Percentiles rank a stretch among this genome's conserved stretches.
Conservation (phyloP, 257 asterid species). For the Forsythia viridissima region DNA sequence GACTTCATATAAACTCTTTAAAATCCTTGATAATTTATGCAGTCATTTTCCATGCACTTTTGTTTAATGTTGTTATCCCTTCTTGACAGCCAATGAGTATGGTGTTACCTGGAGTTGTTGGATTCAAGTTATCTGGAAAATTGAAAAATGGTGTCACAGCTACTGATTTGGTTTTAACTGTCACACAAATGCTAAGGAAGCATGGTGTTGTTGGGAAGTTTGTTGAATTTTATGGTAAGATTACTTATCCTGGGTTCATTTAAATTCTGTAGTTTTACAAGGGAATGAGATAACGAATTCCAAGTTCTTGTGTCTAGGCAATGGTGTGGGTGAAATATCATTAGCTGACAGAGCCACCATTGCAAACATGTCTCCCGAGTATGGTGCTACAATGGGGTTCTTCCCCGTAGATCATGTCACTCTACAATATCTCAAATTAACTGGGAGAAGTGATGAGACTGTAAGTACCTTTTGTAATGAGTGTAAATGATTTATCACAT, state of each 20-base stretch:
- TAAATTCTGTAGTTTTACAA: not conserved
- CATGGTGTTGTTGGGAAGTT: conserved; percentile 93
- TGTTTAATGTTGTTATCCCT: conserved; percentile 6
- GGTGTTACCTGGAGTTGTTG: conserved; percentile 96
- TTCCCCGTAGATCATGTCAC: conserved; percentile 96
- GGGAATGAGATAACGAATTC: conserved; percentile 14
- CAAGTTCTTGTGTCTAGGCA: conserved; percentile 47
- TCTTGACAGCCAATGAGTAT: conserved; percentile 89
- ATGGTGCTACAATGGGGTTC: conserved; percentile 99
- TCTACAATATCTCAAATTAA: conserved; percentile 77
- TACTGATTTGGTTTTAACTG: conserved; percentile 85
- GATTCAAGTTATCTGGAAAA: conserved; percentile 86
- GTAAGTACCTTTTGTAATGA: conserved; percentile 43
- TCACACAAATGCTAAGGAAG: conserved; percentile 85
- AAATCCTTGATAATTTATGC: not conserved
- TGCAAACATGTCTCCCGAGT: conserved; percentile 98
- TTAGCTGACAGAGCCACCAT: conserved; percentile 99
- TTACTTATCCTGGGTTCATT: conserved; percentile 1
- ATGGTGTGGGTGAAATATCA: conserved; percentile 78
- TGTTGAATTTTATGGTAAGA: conserved; percentile 74
- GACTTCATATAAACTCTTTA: not conserved
- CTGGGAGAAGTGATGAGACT: conserved; percentile 94
- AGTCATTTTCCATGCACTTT: not conserved
- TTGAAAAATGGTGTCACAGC: conserved; percentile 84
- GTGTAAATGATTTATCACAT: not conserved